Percentiles rank a stretch among this genome's conserved stretches.
phyloP scores from a whole-genome alignment of 176 grass and related monocot species.

The Ampelocalamus luodianensis region DNA sequence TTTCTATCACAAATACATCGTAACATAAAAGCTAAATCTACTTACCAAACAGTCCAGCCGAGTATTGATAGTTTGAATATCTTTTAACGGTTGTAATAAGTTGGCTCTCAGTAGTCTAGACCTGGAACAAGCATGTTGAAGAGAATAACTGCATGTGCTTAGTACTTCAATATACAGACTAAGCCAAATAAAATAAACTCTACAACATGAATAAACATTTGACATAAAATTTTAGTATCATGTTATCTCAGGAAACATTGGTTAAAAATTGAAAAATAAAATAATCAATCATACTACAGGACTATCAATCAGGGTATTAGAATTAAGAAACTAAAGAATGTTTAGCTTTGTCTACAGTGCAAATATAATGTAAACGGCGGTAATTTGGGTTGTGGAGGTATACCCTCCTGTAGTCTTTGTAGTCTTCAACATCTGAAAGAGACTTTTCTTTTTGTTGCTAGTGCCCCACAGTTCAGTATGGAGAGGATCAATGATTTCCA shows the following conservation, averaged over 20 bases:
- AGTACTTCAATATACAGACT: conserved; percentile 29
- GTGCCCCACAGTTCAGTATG: conserved; percentile 86
- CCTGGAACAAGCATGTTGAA: conserved; percentile 61
- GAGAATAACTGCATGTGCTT: conserved; percentile 16
- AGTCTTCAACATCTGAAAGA: conserved; percentile 95
- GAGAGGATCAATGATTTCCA: conserved; percentile 97
- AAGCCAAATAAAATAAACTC: background rate
- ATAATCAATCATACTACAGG: conserved; percentile 13
- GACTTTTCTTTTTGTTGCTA: conserved; percentile 93
- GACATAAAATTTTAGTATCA: background rate
- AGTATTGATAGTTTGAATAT: conserved; percentile 91
- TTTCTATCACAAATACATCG: conserved; percentile 19
- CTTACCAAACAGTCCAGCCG: conserved; percentile 91
- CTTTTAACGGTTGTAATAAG: conserved; percentile 90
- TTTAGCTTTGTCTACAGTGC: conserved; percentile 1
- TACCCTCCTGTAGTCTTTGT: conserved; percentile 98
- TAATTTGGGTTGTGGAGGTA: conserved; percentile 32
- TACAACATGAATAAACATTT: conserved; percentile 9
- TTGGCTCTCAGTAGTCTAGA: conserved; percentile 92
- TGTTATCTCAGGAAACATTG: conserved; percentile 6
- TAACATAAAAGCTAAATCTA: conserved; percentile 33
- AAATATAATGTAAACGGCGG: conserved; percentile 9
- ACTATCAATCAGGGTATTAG: conserved; percentile 16
- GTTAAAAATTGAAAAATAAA: conserved; percentile 21
- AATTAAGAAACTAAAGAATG: conserved; percentile 7